Evolutionary conservation across 2,329 filamentous ascomycete species (phyloP), one percentile per base, ranked within the genome.

Genomic region (Fusarium sambucinum): DNA sequence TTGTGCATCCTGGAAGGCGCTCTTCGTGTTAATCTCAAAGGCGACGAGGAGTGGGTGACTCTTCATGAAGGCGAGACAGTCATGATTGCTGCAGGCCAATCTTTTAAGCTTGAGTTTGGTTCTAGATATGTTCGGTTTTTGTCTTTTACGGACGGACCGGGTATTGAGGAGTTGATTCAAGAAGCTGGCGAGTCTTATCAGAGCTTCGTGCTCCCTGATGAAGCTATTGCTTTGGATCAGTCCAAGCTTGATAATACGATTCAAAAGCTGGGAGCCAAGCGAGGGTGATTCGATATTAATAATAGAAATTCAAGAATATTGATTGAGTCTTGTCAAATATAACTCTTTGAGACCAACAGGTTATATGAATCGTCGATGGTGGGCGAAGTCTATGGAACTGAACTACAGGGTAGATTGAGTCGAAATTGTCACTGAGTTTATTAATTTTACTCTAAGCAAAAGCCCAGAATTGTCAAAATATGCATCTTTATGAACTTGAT

Each of bases 1-100:
- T 78, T 88, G 46, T 80, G 78, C 55, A 79, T 86, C 0, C 75
- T 80, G 41, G 84, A 86, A 59, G 85, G 85, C 0, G 65, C 77
- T 1, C 68, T 86, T 6, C 76, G 73, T 17, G 78, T 87, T 6
- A 75, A 71, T 35, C 56, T 86, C 12, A 66, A 59, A 32, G 44
- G 37, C 4, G 53, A 57, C 79, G 73, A 2, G 72, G 60, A 56
- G 5, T 68, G 63, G 63, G 37, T 35, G 33, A 73, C 7, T 59
- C 66, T 41, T 21, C 56, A 78, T 3, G 82, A 83, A 47, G 84
- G 84, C 1, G 81, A 87, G 68, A 83, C 84, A 0, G 75, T 85
- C 0, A 78, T 86, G 37, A 76, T 86, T 13, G 79, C 84, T 1
- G 81, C 81, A 2, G 83, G 81, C 1, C 79, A 82, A 64, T 73